Evolutionary conservation across 1,284 basidiomycete genomes (phyloP).

Genomic region (Rhodotorula sp.): DNA sequence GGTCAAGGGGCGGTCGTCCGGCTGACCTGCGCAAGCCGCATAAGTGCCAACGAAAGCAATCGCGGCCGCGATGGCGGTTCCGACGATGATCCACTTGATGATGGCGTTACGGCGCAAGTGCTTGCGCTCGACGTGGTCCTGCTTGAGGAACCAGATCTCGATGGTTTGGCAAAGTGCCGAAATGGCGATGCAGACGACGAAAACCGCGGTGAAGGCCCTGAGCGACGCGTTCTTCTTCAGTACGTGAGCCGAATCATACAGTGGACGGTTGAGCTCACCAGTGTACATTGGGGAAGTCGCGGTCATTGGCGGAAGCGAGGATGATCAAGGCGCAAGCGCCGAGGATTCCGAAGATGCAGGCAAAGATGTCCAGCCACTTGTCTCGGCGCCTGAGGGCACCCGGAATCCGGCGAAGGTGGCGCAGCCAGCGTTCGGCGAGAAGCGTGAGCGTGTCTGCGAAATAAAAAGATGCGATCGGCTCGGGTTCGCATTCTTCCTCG

Average conservation of each 20-base stretch:
- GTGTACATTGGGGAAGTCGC: constrained; percentile 50
- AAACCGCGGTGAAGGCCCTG: constrained; percentile 37
- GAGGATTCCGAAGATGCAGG: constrained; percentile 49
- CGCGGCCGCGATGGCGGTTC: constrained; percentile 51
- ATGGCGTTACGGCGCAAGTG: constrained; percentile 53
- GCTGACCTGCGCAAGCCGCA: constrained; percentile 40
- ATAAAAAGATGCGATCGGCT: neutral
- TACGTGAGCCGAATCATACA: too few species aligned
- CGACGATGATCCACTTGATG: constrained; percentile 53
- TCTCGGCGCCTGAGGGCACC: constrained; percentile 45
- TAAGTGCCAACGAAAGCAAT: constrained; percentile 54
- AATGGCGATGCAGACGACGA: constrained; percentile 54
- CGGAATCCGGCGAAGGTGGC: constrained; percentile 55
- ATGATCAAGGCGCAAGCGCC: constrained; percentile 53
- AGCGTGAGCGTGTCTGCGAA: constrained; percentile 44
- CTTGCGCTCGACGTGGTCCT: constrained; percentile 46
- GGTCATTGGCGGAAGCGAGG: constrained; percentile 44
- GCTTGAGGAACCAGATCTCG: constrained; percentile 50
- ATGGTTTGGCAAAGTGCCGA: constrained; percentile 54
- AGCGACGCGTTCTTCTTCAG: neutral
- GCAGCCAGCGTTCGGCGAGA: constrained; percentile 54
- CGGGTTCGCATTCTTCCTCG: neutral
- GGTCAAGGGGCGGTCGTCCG: constrained; percentile 26
- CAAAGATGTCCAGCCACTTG: constrained; percentile 46
- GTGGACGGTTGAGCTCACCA: too few species aligned